Base-by-base conservation (phyloP, 116 monocot species). In the Posidonia oceanica region DNA sequence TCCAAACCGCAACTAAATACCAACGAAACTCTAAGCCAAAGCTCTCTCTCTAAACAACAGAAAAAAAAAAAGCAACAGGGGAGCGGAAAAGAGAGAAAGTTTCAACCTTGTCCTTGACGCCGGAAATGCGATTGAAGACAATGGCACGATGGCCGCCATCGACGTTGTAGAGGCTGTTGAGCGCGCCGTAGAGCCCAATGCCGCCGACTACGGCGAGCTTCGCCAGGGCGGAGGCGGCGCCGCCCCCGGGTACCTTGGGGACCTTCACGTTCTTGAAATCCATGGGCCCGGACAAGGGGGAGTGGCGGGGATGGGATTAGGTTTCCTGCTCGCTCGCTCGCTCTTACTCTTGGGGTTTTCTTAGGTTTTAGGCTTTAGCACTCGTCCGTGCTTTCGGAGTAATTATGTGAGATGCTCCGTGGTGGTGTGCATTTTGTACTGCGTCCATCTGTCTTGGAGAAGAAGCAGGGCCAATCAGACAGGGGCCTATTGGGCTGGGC, bases 81-180 rank as follows among this genome's bases (percentile, higher is more conserved):
- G 17, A 7, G 17, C 5, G 16, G 68, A 11, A 36, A 57, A 57
- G 15, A 57, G n/a, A 48, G 48, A 48, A 48, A 16, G 38, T 17
- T 39, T 36, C 21, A 5, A 89, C 90, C 93, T 83, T 87, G 69
- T 93, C 85, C 71, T 88, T 93, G 81, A 98, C 77, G 18, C 90
- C 90, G 10, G 76, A 41, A 78, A 87, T 72, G 55, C 93, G 93
- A 73, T 98, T 98, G 86, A 98, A 98, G 75, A 98, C 98, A 71
- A 98, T 93, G 63, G 98, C 98, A 6, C 93, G 90, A 76, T 93
- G 93, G 37, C 98, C 98, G 21, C 98, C 98, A 11, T 98, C 98
- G 58, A 98, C 90, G 72, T 98, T 90, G 84, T 90, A 98, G 60
- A 98, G 86, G 68, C 88, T 84, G 83, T 93, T 90, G 38, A 79